A percentile compares a stretch with the other conserved stretches of the same genome.
Evolutionary conservation across 2,329 filamentous ascomycete genomes (phyloP).

Genomic region (Colletotrichum euphorbiae): DNA sequence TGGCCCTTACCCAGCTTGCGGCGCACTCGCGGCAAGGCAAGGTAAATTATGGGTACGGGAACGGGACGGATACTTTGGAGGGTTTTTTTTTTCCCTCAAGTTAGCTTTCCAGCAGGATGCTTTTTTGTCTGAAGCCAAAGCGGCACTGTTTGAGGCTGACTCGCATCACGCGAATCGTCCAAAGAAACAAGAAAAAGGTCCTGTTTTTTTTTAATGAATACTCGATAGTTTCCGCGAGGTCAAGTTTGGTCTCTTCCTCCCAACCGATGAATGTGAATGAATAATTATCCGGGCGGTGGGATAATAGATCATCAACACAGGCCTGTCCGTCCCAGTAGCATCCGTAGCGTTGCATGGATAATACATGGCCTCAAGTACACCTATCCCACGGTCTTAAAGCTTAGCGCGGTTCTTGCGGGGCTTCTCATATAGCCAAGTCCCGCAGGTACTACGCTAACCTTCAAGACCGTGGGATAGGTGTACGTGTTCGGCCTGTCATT

Average conservation of each 20-base stretch:
- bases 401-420: too few species aligned
- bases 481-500: conserved; percentile 12
- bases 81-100: not conserved
- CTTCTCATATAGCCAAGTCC: too few species aligned
- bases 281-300: conserved; percentile 7
- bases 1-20: not conserved
- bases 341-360: not conserved
- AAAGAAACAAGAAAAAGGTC: not conserved
- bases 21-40: conserved; percentile 12
- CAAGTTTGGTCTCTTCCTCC: not conserved
- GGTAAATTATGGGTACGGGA: not conserved
- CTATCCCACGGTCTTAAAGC: too few species aligned
- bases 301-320: conserved; percentile 9
- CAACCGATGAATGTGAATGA: not conserved
- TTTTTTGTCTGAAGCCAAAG: conserved; percentile 4
- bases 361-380: not conserved
- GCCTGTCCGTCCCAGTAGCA: not conserved
- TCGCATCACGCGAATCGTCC: not conserved
- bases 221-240: too few species aligned
- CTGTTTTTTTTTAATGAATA: not conserved
- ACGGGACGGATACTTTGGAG: not conserved
- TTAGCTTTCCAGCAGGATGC: not conserved
- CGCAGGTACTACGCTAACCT: too few species aligned
- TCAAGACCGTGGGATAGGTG: too few species aligned
- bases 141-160: conserved; percentile 17